Evolutionary conservation across 2,329 filamentous ascomycete genomes (phyloP), one percentile per base, ranked within the genome.

Genomic region (Dryadomyces quercivorus): DNA sequence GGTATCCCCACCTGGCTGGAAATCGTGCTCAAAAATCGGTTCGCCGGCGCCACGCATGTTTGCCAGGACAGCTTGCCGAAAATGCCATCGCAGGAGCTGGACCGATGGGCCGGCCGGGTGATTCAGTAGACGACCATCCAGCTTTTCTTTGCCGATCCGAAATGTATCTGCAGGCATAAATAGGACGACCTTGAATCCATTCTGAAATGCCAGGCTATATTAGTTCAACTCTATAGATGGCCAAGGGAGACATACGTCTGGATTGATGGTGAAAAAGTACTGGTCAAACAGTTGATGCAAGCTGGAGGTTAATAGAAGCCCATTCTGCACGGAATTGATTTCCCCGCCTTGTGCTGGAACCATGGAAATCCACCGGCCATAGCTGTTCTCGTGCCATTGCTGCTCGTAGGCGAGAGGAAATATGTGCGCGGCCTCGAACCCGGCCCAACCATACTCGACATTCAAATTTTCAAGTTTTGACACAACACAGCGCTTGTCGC

Each of bases 1-100:
- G 42, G 53, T 56, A 26, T 56, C 51, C 0, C 50, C 50, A 20
- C 48, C 47, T 4, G 55, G 51, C 20, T 51, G 55, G 13, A 56
- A 56, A 15, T 56, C 51, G 10, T 26, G 18, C 6, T 56, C 55
- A 1, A 31, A 36, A 10, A n/a, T 3, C 38, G 50, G 50, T 15
- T 51, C 50, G 15, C 50, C 50, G 6, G 50, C 21, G 15, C 50
- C 40, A 5, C 50, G 38, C 20, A 51, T 22, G 31, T 51, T 51
- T 4, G 36, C 36, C 13, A 51, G 40, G 5, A 51, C 50, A 2
- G 21, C 40, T 38, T 51, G 50, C 5, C 38, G 36, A 34, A 51
- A 51, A 22, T 51, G 38, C 50, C 50, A 51, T 5, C 21, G 21
- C 3, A 51, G 16, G 12, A 50, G 20, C 48, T n/a, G 4, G 16